Percentiles rank a stretch among this genome's conserved stretches.
Evolutionary conservation across 1,284 basidiomycete species (phyloP).

Genomic region (Caloboletus inedulis): DNA sequence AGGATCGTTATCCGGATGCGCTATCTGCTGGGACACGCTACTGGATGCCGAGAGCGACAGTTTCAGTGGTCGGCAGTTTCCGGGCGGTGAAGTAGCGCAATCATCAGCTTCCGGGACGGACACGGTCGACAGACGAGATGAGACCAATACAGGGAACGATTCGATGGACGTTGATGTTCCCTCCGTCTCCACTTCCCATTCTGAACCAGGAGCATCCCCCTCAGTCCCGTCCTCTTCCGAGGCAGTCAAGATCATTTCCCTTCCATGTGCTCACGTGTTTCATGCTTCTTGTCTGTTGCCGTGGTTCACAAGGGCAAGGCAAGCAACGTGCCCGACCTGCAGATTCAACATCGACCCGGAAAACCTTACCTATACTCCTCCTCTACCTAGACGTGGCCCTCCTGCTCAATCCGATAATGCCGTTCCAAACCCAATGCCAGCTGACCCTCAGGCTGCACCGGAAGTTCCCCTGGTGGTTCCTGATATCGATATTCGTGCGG

Average conservation of each 20-base stretch:
- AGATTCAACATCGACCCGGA: slow-evolving; percentile 78
- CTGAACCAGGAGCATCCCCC: slow-evolving; percentile 4
- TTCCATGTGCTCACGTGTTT: slow-evolving; percentile 78
- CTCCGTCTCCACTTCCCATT: slow-evolving; percentile 3
- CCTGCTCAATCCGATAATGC: slow-evolving; percentile 8
- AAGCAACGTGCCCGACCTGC: slow-evolving; percentile 78
- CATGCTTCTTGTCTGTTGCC: slow-evolving; percentile 71
- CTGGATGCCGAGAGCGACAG: slow-evolving; percentile 50
- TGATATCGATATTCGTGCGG: background rate
- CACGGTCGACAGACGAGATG: slow-evolving; percentile 4
- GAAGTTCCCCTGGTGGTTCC: slow-evolving; percentile 5
- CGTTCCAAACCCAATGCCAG: slow-evolving; percentile 6
- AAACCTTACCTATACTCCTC: slow-evolving; percentile 52
- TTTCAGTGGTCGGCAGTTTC: slow-evolving; percentile 29
- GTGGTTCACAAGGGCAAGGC: slow-evolving; percentile 72
- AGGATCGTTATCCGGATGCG: slow-evolving; percentile 47
- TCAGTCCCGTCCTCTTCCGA: slow-evolving; percentile 13
- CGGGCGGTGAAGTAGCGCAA: slow-evolving; percentile 13
- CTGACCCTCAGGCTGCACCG: slow-evolving; percentile 2
- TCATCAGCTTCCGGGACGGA: slow-evolving; percentile 15
- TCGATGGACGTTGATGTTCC: slow-evolving; percentile 24
- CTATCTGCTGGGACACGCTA: slow-evolving; percentile 71
- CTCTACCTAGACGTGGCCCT: slow-evolving; percentile 17
- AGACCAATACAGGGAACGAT: slow-evolving; percentile 2
- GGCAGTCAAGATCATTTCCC: slow-evolving; percentile 45